Base-by-base conservation (phyloP, 2,329 filamentous ascomycete species). In the Bertia moriformis region DNA sequence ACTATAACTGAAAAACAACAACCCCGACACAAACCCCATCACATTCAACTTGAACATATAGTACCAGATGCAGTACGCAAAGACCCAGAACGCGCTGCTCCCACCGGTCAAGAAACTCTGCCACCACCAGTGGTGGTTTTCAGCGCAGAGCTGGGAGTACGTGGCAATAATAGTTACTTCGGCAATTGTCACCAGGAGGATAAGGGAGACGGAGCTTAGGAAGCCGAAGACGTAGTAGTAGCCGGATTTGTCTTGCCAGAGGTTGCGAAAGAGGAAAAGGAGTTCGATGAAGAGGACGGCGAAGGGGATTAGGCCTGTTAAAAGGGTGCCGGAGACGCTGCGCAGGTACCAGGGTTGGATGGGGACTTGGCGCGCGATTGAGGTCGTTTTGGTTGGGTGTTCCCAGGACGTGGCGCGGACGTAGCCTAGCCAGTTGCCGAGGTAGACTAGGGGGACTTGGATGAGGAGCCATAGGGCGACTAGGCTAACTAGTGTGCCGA, bases 201-300 rank as follows among this genome's bases (percentile, higher is more conserved):
- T 81, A 10, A 73, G 62, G 18, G 69, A 78, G 7, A 91, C 80
- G 14, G 86, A 75, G 4, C 78, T 77, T 45, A 91, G 59, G 62
- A 89, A 93, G 10, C 86, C 86, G 53, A 91, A 93, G 17, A 93
- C 78, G 57, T 93, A 93, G 60, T 93, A 93, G 58, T 88, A 93
- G 4, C 83, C 84, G 51, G 77, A 86, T 65, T 93, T 93, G 59
- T 93, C 86, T 56, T 88, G 81, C 83, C 85, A 91, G 22, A 93
- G 58, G 38, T 81, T 87, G 60, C 86, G 83, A 59, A 93, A 91
- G 38, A 91, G 78, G 54, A 88, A 91, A 32, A 89, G 67, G 13
- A 93, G 69, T 60, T 93, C 85, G 51, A 93, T 85, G 56, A 89
- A 91, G 48, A 93, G 78, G 41, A 93, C 84, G 2, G 83, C 83